phyloP scores from a whole-genome alignment of 2,329 filamentous ascomycete species.

The Epichloe hybrida region DNA sequence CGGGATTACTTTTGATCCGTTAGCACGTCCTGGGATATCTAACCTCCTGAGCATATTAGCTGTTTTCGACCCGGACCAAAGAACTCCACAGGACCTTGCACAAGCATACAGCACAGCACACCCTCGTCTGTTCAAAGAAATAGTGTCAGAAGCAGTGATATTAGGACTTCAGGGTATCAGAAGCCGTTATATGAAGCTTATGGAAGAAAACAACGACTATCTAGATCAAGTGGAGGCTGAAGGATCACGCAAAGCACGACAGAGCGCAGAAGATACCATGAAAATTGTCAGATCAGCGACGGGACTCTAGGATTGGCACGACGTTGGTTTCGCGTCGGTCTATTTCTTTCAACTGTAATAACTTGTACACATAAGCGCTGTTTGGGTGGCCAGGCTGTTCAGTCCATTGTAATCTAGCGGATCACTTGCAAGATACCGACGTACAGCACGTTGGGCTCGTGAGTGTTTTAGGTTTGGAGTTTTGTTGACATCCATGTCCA shows the following conservation, averaged over 20 bases:
- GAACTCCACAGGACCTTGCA: conserved; percentile 28
- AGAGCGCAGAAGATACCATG: conserved; percentile 48
- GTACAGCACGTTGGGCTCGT: neutral
- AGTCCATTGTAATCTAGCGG: neutral
- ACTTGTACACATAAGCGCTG: neutral
- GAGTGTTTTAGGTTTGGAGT: neutral
- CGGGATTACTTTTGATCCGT: conserved; percentile 58
- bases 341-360: neutral
- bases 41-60: conserved; percentile 76
- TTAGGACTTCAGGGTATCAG: conserved; percentile 39
- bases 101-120: conserved; percentile 22
- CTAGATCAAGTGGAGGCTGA: conserved; percentile 43
- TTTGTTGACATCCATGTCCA: neutral
- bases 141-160: conserved; percentile 45
- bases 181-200: conserved; percentile 39
- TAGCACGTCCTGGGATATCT: conserved; percentile 62
- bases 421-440: neutral
- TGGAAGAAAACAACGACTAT: conserved; percentile 33
- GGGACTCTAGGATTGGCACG: conserved; percentile 26
- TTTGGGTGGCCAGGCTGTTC: neutral
- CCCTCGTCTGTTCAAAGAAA: conserved; percentile 30
- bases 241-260: conserved; percentile 47
- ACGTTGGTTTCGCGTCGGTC: neutral
- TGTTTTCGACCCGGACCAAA: conserved; percentile 41
- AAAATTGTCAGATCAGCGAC: conserved; percentile 35